Evolutionary conservation across 495 filamentous ascomycete species (phyloP), one percentile per base, ranked within the genome.

Genomic region (Mycothermus thermophilus): DNA sequence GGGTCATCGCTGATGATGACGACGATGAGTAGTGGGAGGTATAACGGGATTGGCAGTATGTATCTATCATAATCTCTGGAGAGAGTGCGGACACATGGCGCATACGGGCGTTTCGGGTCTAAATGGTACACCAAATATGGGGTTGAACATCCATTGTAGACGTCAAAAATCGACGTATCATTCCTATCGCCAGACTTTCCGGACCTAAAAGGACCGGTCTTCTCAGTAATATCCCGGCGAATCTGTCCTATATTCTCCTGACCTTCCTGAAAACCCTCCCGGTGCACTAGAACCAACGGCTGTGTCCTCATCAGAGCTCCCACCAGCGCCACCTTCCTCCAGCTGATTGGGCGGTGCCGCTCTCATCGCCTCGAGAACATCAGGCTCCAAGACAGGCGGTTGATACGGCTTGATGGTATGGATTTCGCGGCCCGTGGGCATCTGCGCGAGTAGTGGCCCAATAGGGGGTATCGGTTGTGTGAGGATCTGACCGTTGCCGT

Each of bases 351-450:
- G 62, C 1, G 63, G 58, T 22, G 11, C 6, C 11, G 43, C 51
- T 27, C 57, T 52, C 64, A 65, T 79, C 37, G 38, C 71, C 52
- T 45, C 61, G 24, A 87, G 49, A 2, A 63, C 59, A 10, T 74
- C 67, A 2, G 61, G 55, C 14, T 74, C 74, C 11, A 88, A 50
- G 8, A 56, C 48, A 0, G 72, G 73, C 1, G 68, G 71, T 12
- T 68, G 62, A 42, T 71, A 88, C 1, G 64, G 61, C 39, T 67
- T 70, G 11, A 78, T 46, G 3, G 62, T 66, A 52, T 93, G 79
- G 21, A 93, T 80, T 48, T 96, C 88, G 22, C 90, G 70, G 6
- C 90, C 88, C 1, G 80, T 83, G 0, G 90, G 90, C 50, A 96
- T 74, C 30, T 72, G 76, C 5, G 79, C 66, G 2, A 92, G 55